A percentile compares a stretch with the other conserved stretches of the same genome.
These are phyloP conservation scores for Cercospora berteroae DNA, from an alignment of 2,329 filamentous ascomycete species.

Conservation along the genomic window DNA sequence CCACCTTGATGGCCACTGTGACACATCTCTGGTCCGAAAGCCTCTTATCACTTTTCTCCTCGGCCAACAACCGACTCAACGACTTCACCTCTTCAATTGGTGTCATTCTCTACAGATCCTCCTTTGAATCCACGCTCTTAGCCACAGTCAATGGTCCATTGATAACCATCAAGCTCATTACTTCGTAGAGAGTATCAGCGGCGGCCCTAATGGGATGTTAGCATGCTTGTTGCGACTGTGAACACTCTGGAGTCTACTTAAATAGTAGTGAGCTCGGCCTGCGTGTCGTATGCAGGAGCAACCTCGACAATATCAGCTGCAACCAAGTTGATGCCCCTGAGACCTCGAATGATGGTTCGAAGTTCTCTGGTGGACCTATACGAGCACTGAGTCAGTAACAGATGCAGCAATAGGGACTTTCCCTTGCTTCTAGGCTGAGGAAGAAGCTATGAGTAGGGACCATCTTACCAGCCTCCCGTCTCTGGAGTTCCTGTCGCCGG, in stretches of 20 bases:
- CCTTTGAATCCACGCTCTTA: slow-evolving; percentile 27
- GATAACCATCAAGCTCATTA: slow-evolving; percentile 75
- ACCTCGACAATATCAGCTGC: slow-evolving; percentile 91
- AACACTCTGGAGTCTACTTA: neutral
- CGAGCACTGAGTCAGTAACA: neutral
- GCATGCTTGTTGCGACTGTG: slow-evolving; percentile 40
- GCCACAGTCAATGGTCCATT: slow-evolving; percentile 63
- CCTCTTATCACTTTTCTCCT: neutral
- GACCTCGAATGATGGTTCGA: slow-evolving; percentile 66
- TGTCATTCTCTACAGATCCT: slow-evolving; percentile 20
- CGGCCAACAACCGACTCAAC: neutral
- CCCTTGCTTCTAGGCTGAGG: neutral
- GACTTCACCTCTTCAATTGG: neutral
- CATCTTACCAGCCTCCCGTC: slow-evolving; percentile 65
- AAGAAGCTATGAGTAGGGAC: neutral
- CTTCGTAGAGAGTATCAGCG: slow-evolving; percentile 80
- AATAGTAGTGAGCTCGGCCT: slow-evolving; percentile 76
- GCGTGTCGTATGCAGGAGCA: slow-evolving; percentile 80
- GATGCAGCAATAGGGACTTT: no score
- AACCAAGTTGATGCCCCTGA: slow-evolving; percentile 67
- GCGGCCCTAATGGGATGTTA: slow-evolving; percentile 51
- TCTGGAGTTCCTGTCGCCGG: slow-evolving; percentile 74
- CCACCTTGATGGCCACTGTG: neutral
- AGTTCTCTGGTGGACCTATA: slow-evolving; percentile 63
- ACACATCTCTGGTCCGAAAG: neutral